Conservation (phyloP, 148 eudicot species). For the Drosera capensis region DNA sequence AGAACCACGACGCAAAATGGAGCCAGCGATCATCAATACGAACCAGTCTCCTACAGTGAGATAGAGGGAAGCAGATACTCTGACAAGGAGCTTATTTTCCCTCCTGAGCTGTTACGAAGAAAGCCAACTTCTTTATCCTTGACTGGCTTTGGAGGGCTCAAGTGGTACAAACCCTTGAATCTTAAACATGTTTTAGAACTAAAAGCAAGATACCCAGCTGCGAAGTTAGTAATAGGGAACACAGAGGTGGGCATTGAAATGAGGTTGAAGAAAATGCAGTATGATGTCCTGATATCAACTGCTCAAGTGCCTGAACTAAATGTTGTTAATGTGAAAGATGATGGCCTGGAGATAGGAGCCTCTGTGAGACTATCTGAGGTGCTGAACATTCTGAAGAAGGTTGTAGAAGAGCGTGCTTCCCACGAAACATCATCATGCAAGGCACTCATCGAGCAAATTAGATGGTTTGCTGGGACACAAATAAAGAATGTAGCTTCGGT, state of each 20-base stretch:
- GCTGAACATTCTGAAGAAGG: conserved; percentile 25
- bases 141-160: conserved; percentile 64
- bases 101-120: conserved; percentile 69
- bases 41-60: conserved; percentile 54
- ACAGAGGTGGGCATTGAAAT: conserved; percentile 90
- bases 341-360: conserved; percentile 92
- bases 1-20: conserved; percentile 10
- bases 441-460: conserved; percentile 73
- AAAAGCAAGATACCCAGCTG: conserved; percentile 61
- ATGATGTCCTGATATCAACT: conserved; percentile 62
- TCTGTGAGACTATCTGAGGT: conserved; percentile 73
- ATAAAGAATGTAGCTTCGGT: conserved; percentile 95
- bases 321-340: conserved; percentile 40
- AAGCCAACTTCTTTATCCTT: conserved; percentile 36
- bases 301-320: conserved; percentile 75
- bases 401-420: conserved; percentile 30
- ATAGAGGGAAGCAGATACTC: conserved; percentile 64
- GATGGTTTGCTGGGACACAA: conserved; percentile 98
- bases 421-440: conserved; percentile 68
- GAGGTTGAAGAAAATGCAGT: conserved; percentile 70
- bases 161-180: conserved; percentile 67
- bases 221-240: conserved; percentile 76
- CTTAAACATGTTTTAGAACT: conserved; percentile 79
- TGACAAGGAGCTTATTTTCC: conserved; percentile 80
- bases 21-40: conserved; percentile 12